These are phyloP conservation scores for Daldinia caldariorum DNA, from an alignment of 495 filamentous ascomycete genomes.

Conservation along the genomic window DNA sequence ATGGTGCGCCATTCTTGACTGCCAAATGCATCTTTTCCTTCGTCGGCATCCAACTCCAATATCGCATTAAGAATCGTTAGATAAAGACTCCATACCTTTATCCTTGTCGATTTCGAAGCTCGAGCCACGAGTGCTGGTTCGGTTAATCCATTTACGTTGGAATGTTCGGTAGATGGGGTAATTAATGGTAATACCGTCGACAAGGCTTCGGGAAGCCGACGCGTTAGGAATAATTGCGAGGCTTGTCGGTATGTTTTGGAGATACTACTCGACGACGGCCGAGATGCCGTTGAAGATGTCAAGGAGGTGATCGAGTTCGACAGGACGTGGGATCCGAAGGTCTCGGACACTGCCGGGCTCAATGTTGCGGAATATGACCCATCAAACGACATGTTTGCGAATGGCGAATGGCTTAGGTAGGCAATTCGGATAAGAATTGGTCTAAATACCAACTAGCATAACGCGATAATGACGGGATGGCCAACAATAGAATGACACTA, in stretches of 20 bases:
- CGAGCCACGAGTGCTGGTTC: conserved; percentile 74
- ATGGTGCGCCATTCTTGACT: conserved; percentile 82
- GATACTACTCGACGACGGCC: conserved; percentile 68
- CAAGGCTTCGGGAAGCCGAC: conserved; percentile 88
- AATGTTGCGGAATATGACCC: conserved; percentile 52
- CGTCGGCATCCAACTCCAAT: conserved; percentile 85
- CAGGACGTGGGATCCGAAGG: conserved; percentile 51
- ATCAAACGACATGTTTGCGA: conserved; percentile 53
- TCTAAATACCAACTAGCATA: conserved; percentile 23
- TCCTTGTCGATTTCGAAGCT: conserved; percentile 78
- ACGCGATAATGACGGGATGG: conserved; percentile 23
- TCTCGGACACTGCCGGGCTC: conserved; percentile 46
- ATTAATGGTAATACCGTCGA: conserved; percentile 83
- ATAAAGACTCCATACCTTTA: conserved; percentile 98
- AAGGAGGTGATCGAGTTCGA: conserved; percentile 60
- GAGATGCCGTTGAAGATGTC: conserved; percentile 60
- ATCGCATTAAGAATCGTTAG: conserved; percentile 91
- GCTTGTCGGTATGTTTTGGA: conserved; percentile 90
- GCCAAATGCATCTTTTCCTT: conserved; percentile 88
- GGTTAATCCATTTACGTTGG: conserved; percentile 46
- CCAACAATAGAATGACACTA: conserved; percentile 23
- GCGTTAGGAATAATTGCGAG: conserved; percentile 89
- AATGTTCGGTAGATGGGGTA: conserved; percentile 53
- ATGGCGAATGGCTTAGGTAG: no score
- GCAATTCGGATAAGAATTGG: conserved; percentile 25